Evolutionary conservation across 2,329 filamentous ascomycete genomes (phyloP).

Genomic region (Fusarium graminum): DNA sequence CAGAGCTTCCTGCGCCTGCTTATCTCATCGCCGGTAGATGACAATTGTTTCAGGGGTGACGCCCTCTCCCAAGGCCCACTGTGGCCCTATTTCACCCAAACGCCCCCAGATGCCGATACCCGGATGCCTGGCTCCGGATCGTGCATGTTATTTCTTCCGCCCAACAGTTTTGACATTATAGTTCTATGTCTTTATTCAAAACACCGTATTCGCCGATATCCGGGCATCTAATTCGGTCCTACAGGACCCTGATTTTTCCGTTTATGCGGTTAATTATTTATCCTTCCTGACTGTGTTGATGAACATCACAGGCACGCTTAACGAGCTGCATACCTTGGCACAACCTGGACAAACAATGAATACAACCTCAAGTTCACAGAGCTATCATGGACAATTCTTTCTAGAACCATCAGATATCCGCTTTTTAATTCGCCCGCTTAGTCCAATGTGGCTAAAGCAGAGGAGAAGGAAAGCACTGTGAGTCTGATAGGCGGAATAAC

Average conservation of each 20-base stretch:
- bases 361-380: background rate
- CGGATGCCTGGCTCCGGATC: background rate
- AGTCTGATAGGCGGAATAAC: slow-evolving; percentile 22
- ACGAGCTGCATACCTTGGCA: background rate
- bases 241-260: background rate
- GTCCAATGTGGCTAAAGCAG: slow-evolving; percentile 17
- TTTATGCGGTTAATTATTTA: background rate
- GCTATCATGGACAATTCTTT: background rate
- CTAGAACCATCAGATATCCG: slow-evolving; percentile 14
- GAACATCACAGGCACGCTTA: background rate
- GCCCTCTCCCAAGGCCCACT: background rate
- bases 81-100: background rate
- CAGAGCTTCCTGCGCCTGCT: too few species aligned
- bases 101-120: background rate
- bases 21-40: background rate
- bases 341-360: background rate
- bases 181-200: background rate
- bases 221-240: background rate
- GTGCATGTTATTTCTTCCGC: background rate
- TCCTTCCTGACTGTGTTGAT: background rate
- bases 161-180: background rate
- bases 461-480: rapidly evolving
- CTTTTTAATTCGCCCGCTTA: slow-evolving; percentile 29
- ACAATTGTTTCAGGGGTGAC: slow-evolving; percentile 18
- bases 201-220: slow-evolving; percentile 14